phyloP scores from a whole-genome alignment of 208 protist species.

The Acanthamoeba healyi region DNA sequence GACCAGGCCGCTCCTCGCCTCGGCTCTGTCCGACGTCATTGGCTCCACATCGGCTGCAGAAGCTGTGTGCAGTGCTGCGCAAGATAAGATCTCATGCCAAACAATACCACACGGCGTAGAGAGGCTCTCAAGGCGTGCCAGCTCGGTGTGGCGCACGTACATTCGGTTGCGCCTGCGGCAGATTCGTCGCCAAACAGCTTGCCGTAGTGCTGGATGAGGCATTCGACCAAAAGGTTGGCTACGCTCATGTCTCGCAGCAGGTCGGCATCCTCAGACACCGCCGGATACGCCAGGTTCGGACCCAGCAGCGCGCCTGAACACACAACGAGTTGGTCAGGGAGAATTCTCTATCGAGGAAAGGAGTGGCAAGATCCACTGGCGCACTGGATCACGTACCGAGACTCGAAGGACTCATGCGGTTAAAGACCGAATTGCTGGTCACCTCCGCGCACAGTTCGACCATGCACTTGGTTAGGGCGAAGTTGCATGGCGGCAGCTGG shows the following conservation, averaged over 20 bases:
- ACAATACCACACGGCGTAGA: background rate
- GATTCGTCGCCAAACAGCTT: slow-evolving; percentile 44
- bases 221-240: slow-evolving; percentile 35
- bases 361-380: no score
- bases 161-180: background rate
- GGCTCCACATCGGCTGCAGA: background rate
- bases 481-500: slow-evolving; percentile 20
- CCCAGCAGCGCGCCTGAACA: slow-evolving; percentile 32
- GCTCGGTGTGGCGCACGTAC: background rate
- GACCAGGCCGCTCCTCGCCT: background rate
- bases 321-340: background rate
- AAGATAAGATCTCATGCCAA: background rate
- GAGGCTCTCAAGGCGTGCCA: background rate
- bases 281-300: slow-evolving; percentile 55
- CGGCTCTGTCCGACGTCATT: background rate
- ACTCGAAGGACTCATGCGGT: slow-evolving; percentile 45
- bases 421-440: slow-evolving; percentile 4
- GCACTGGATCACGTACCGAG: no score
- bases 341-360: no score
- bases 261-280: slow-evolving; percentile 45
- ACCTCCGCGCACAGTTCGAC: slow-evolving; percentile 49
- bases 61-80: no score
- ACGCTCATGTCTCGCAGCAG: slow-evolving; percentile 59
- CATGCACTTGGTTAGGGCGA: background rate
- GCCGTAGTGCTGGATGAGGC: slow-evolving; percentile 23